phyloP scores from a whole-genome alignment of 768 basidiomycete genomes.

The Xanthoconium purpureum region DNA sequence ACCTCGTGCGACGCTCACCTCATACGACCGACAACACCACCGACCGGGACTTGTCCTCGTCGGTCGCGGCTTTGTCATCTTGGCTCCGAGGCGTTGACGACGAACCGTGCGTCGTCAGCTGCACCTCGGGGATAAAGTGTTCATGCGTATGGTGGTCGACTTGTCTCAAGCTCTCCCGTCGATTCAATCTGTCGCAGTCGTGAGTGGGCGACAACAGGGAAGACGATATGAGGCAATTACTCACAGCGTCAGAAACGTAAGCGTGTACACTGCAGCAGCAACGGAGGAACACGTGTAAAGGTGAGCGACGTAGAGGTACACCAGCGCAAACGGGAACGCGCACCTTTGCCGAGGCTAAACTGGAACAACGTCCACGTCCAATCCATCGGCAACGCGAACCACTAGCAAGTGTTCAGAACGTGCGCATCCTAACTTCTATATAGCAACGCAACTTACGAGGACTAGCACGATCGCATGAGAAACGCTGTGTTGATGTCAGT shows the following conservation, averaged over 20 bases:
- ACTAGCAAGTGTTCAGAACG: not conserved
- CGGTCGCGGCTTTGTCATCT: too few relatives aligned
- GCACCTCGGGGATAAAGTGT: not conserved
- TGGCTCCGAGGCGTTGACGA: too few relatives aligned
- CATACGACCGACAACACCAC: too few relatives aligned
- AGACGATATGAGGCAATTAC: not conserved
- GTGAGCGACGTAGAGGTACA: not conserved
- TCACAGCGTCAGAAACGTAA: constrained; percentile 15
- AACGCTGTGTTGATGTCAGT: not conserved
- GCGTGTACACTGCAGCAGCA: constrained; percentile 7
- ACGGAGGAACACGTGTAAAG: not conserved
- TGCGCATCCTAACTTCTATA: not conserved
- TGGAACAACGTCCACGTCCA: constrained; percentile 12
- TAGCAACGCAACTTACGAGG: constrained; percentile 5
- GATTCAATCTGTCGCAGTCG: constrained; percentile 7
- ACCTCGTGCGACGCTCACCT: too few relatives aligned
- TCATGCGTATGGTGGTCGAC: not conserved
- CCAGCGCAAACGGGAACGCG: not conserved
- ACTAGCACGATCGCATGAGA: constrained; percentile 2
- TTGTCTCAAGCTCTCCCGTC: constrained; percentile 4
- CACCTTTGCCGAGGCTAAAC: constrained; percentile 15
- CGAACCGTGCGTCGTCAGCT: not conserved
- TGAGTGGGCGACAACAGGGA: not conserved
- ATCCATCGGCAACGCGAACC: constrained; percentile 1
- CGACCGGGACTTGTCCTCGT: too few relatives aligned